These are phyloP conservation scores for Dictyostelium intermedium DNA, from an alignment of 78 protist species.

Conservation along the genomic window DNA sequence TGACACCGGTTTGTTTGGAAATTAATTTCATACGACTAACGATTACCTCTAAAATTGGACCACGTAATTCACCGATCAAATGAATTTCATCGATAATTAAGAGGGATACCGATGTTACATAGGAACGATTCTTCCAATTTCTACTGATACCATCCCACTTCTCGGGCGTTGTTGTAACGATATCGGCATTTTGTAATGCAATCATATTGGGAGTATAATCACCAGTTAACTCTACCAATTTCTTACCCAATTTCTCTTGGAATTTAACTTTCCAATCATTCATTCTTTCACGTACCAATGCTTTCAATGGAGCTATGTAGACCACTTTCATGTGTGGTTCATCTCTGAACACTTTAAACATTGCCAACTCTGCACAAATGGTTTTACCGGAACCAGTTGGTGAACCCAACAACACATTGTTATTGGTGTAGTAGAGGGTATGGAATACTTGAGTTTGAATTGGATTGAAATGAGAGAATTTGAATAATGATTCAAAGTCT, in stretches of 20 bases:
- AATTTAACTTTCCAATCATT: slow-evolving; percentile 95
- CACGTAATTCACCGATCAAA: slow-evolving; percentile 97
- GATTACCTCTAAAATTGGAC: slow-evolving; percentile 97
- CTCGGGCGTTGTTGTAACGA: slow-evolving; percentile 99
- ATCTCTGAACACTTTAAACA: slow-evolving; percentile 87
- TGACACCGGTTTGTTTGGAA: slow-evolving; percentile 78
- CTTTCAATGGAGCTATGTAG: slow-evolving; percentile 99
- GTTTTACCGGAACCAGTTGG: slow-evolving; percentile 99
- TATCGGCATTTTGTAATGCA: slow-evolving; percentile 92
- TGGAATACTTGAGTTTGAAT: slow-evolving; percentile 97
- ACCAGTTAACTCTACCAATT: slow-evolving; percentile 98
- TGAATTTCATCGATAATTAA: slow-evolving; percentile 98
- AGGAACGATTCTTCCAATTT: slow-evolving; percentile 94
- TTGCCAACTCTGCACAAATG: slow-evolving; percentile 97
- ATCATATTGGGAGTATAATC: slow-evolving; percentile 95
- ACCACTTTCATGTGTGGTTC: slow-evolving; percentile 89
- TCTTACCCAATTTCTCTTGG: slow-evolving; percentile 80
- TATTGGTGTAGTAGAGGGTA: slow-evolving; percentile 95
- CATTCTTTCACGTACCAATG: slow-evolving; percentile 99
- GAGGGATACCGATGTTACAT: slow-evolving; percentile 88
- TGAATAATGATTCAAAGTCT: slow-evolving; percentile 83
- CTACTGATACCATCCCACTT: slow-evolving; percentile 99
- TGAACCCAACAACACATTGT: slow-evolving; percentile 98
- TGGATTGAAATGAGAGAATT: slow-evolving; percentile 98
- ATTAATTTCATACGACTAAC: slow-evolving; percentile 93